phyloP scores from a whole-genome alignment of 2,329 filamentous ascomycete species.

The Xylaria digitata region DNA sequence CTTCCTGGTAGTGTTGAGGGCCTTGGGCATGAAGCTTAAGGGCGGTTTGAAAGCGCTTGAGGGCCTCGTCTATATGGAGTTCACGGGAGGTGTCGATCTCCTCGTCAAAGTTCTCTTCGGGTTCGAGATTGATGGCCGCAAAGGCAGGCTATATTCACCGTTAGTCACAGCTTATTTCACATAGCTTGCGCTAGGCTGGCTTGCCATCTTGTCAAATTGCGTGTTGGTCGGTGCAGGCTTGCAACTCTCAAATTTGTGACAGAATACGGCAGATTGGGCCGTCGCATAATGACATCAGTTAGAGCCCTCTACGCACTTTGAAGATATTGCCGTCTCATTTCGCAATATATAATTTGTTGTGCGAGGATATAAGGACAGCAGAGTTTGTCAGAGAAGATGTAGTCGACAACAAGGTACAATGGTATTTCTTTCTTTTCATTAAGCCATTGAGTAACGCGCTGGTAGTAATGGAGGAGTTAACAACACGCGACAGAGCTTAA shows the following conservation, averaged over 20 bases:
- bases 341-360: background rate
- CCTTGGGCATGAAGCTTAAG: constrained; percentile 93
- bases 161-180: constrained; percentile 14
- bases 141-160: constrained; percentile 70
- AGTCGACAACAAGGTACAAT: background rate
- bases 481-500: constrained; percentile 22
- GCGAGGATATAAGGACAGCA: background rate
- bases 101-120: constrained; percentile 88
- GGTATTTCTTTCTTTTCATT: background rate
- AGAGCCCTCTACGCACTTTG: background rate
- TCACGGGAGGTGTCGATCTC: constrained; percentile 96
- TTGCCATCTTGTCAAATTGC: constrained; percentile 35
- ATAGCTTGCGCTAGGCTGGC: background rate
- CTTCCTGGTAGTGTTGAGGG: constrained; percentile 77
- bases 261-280: constrained; percentile 4
- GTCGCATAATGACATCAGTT: constrained; percentile 34
- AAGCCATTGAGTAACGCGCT: constrained; percentile 2
- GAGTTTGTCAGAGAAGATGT: too few species aligned
- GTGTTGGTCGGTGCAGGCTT: constrained; percentile 6
- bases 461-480: background rate
- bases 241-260: constrained; percentile 11
- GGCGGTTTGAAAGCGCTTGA: constrained; percentile 93
- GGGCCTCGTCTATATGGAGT: constrained; percentile 90
- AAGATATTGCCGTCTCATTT: background rate
- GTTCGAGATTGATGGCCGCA: constrained; percentile 91